A percentile compares a stretch with the other conserved stretches of the same genome.
Evolutionary conservation across 1,284 basidiomycete genomes (phyloP).

Genomic region (Pulchroboletus neoregius): DNA sequence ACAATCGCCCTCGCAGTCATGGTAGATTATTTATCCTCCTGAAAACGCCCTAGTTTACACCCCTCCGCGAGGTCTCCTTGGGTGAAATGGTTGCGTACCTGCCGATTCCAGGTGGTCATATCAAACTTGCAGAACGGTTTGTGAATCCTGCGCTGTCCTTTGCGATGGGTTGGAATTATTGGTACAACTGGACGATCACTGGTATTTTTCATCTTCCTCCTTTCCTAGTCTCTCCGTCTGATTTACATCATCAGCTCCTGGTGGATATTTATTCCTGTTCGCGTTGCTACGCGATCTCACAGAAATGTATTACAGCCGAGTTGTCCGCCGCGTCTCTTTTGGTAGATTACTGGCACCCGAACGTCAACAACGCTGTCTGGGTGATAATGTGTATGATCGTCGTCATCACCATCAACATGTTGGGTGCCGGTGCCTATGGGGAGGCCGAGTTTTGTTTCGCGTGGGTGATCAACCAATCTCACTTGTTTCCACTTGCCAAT

Average conservation of each 20-base stretch:
- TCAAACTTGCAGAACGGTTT: constrained; percentile 65
- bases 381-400: constrained; percentile 61
- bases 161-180: constrained; percentile 71
- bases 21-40: constrained; percentile 31
- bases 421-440: constrained; percentile 51
- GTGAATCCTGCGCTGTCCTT: constrained; percentile 68
- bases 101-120: constrained; percentile 54
- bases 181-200: constrained; percentile 58
- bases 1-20: constrained; percentile 61
- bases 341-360: constrained; percentile 56
- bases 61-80: constrained; percentile 32
- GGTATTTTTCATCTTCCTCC: constrained; percentile 32
- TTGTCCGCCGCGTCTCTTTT: constrained; percentile 62
- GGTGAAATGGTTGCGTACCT: constrained; percentile 46
- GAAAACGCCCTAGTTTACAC: not conserved
- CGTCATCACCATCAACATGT: constrained; percentile 63
- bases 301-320: constrained; percentile 41
- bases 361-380: constrained; percentile 57
- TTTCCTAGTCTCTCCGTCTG: not conserved
- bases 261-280: constrained; percentile 12
- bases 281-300: not conserved
- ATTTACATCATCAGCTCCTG: constrained; percentile 23
- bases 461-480: constrained; percentile 23
- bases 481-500: not conserved
- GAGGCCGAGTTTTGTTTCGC: constrained; percentile 57